Conservation (phyloP, 208 protist species). For the Trichomonas gallinae region DNA sequence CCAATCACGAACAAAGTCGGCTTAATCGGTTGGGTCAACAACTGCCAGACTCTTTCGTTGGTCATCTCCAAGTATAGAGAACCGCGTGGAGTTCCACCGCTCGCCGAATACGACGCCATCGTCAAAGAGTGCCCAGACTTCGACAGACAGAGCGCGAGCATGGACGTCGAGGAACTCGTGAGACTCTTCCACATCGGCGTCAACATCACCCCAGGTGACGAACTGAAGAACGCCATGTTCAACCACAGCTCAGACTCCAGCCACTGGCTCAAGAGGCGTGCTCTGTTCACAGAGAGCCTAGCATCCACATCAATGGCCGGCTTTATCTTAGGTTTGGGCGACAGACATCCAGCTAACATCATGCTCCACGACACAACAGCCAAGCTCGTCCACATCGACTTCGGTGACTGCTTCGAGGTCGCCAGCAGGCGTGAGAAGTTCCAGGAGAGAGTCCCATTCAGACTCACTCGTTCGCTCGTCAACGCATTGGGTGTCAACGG, state of each 20-base stretch:
- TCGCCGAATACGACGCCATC: background rate
- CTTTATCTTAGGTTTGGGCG: background rate
- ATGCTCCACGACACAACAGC: background rate
- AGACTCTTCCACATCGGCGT: background rate
- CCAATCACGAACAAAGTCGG: background rate
- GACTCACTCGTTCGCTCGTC: background rate
- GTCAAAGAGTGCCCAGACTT: background rate
- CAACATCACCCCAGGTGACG: background rate
- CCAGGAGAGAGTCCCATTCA: slow-evolving; percentile 11
- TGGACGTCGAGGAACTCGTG: background rate
- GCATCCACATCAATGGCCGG: background rate
- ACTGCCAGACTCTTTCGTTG: background rate
- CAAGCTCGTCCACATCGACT: slow-evolving; percentile 11
- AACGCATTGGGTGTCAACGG: background rate
- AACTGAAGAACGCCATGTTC: background rate
- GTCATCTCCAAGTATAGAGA: background rate
- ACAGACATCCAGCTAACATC: background rate
- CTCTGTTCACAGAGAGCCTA: background rate
- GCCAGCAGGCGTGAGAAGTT: background rate
- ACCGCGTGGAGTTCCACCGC: background rate
- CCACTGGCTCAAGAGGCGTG: background rate
- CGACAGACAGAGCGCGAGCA: background rate
- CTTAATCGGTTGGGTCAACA: background rate
- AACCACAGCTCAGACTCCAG: background rate
- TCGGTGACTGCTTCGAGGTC: slow-evolving; percentile 15